Base-by-base conservation (phyloP, 2,329 filamentous ascomycete species). In the Aspergillus eucalypticola region DNA sequence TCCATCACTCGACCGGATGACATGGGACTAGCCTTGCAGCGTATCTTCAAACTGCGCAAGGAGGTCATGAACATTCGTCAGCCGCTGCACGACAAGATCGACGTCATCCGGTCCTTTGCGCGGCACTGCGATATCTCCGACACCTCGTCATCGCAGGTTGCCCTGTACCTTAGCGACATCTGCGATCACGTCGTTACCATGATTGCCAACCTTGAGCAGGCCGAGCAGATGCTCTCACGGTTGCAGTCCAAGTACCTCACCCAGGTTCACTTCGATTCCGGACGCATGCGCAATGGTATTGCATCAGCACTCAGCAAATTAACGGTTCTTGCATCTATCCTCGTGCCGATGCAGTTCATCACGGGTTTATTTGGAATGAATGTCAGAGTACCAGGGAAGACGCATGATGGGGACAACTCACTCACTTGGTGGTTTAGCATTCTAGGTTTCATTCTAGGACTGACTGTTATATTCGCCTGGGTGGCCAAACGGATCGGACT, bases 131-230 rank as follows among this genome's bases (percentile, higher is more conserved):
- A 96, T 74, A 91, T 94, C 80, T 88, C 90, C 65, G 90, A 96
- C 48, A 94, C 93, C 0, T 91, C 94, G 5, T 89, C 92, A 19
- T 92, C 93, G 79, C 92, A 97, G 71, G 96, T 98, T 62, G 92
- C 91, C 21, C 85, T 97, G 70, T 97, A 97, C 73, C 86, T 98
- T 29, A 91, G 91, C 69, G 94, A 98, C 77, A 96, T 97, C 64
- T 93, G 97, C 76, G 94, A 98, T 76, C 94, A 98, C 83, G 92
- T 97, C 58, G 90, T 97, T 60, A 97, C 94, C 38, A 97, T 97
- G 93, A 94, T 96, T 83, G 92, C 90, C 69, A 97, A 95, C 76
- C 78, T 98, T 64, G 87, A 87, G 0, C 93, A 97, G 73, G 96
- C 95, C 64, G 94, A 98, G 76, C 96, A 97, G 83, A 96, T 97